Conservation (phyloP, 2,329 filamentous ascomycete species). For the Lasiodiplodia citricola region DNA sequence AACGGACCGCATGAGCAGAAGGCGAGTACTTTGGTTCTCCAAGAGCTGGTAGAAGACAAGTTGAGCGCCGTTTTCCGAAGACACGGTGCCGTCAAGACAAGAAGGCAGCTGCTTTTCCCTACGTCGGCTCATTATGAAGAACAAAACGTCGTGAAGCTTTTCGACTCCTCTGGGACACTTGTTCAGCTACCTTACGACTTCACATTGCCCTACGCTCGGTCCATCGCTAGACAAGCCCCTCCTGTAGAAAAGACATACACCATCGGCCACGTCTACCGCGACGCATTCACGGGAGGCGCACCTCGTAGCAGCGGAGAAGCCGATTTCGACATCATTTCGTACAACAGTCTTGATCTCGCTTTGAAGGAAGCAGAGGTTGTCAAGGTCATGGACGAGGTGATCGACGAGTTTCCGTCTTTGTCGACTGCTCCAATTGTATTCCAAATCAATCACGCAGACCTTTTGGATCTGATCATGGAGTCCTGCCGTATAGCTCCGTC, state of each 20-base stretch:
- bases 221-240: conserved; percentile 73
- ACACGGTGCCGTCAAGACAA: conserved; percentile 85
- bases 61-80: conserved; percentile 80
- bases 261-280: conserved; percentile 87
- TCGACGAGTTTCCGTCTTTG: conserved; percentile 78
- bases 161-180: conserved; percentile 84
- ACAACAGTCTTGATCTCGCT: conserved; percentile 78
- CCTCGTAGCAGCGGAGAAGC: conserved; percentile 85
- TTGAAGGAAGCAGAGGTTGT: conserved; percentile 92
- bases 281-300: conserved; percentile 77
- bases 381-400: conserved; percentile 92
- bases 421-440: conserved; percentile 79
- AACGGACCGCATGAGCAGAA: conserved; percentile 39
- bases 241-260: conserved; percentile 78
- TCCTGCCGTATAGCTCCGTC: conserved; percentile 78
- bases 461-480: conserved; percentile 88
- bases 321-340: conserved; percentile 94
- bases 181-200: conserved; percentile 94
- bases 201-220: conserved; percentile 84
- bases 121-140: conserved; percentile 76
- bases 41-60: conserved; percentile 74
- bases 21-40: conserved; percentile 67
- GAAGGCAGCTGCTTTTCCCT: conserved; percentile 78
- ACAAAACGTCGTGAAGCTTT: conserved; percentile 73
- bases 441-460: conserved; percentile 84